Conservation (phyloP, 2,329 filamentous ascomycete genomes). For the Cercospora zeina region DNA sequence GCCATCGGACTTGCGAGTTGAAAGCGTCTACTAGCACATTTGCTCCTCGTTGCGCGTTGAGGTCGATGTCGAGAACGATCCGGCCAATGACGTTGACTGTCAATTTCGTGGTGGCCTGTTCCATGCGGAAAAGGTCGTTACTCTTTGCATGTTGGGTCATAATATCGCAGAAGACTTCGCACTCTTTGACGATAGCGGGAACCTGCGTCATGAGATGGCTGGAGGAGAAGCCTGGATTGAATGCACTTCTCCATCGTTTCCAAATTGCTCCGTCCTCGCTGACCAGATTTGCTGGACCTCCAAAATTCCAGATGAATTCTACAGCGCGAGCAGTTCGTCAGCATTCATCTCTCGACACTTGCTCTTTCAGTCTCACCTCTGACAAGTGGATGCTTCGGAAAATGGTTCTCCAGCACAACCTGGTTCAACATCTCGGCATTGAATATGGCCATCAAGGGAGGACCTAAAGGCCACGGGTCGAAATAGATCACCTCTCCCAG, state of each 20-base stretch:
- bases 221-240: constrained; percentile 47
- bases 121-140: constrained; percentile 44
- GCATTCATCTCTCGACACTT: neutral
- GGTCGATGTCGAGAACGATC: constrained; percentile 43
- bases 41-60: constrained; percentile 40
- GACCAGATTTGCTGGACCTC: constrained; percentile 42
- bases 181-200: constrained; percentile 43
- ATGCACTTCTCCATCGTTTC: constrained; percentile 49
- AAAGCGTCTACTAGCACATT: constrained; percentile 44
- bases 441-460: constrained; percentile 41
- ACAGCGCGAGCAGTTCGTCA: neutral
- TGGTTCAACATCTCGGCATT: constrained; percentile 45
- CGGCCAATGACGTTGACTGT: constrained; percentile 49
- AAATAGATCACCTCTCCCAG: constrained; percentile 47
- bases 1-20: constrained; percentile 42
- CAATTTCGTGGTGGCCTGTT: constrained; percentile 44
- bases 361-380: neutral
- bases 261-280: constrained; percentile 43
- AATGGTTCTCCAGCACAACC: constrained; percentile 40
- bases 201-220: constrained; percentile 45
- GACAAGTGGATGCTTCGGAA: constrained; percentile 41
- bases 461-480: constrained; percentile 48
- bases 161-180: constrained; percentile 38
- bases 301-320: constrained; percentile 41
- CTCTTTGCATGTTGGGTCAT: constrained; percentile 42